Conservation (phyloP, 2,329 filamentous ascomycete genomes). For the Phaeosphaeria sp. region DNA sequence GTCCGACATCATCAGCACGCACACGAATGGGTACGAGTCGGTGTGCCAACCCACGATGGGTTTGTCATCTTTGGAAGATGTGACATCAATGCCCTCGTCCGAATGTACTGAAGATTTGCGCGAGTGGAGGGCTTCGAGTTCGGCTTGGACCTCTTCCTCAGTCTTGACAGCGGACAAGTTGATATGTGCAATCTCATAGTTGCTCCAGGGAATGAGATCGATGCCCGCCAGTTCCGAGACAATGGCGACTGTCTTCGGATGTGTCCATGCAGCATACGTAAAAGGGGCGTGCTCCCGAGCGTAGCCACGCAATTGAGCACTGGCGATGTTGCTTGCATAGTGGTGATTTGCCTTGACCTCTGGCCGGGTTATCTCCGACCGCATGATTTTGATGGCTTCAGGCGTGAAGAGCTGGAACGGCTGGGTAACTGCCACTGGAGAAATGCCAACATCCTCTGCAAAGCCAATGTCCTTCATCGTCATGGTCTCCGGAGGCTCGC, state of each 20-base stretch:
- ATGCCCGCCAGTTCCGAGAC: constrained; percentile 65
- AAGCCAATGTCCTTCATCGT: constrained; percentile 69
- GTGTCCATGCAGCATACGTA: constrained; percentile 67
- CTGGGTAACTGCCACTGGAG: constrained; percentile 68
- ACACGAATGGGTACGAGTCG: constrained; percentile 73
- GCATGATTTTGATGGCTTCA: constrained; percentile 67
- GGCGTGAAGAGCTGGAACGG: constrained; percentile 69
- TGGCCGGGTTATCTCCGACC: constrained; percentile 65
- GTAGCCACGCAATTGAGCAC: constrained; percentile 63
- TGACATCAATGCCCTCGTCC: constrained; percentile 53
- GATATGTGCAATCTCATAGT: constrained; percentile 66
- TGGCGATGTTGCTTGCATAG: constrained; percentile 65
- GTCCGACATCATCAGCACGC: constrained; percentile 71
- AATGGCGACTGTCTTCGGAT: constrained; percentile 60
- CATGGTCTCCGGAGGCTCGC: constrained; percentile 58
- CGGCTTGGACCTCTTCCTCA: constrained; percentile 54
- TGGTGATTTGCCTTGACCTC: constrained; percentile 64
- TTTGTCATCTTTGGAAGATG: constrained; percentile 56
- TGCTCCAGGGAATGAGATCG: constrained; percentile 62
- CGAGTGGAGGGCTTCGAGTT: constrained; percentile 48
- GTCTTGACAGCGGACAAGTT: constrained; percentile 60
- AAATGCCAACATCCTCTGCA: constrained; percentile 62
- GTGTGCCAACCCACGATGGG: constrained; percentile 69
- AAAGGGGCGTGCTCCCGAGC: constrained; percentile 68
- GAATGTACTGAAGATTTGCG: constrained; percentile 47